Base-by-base conservation (phyloP, 768 basidiomycete species). In the Sporobolomyces roseus region DNA sequence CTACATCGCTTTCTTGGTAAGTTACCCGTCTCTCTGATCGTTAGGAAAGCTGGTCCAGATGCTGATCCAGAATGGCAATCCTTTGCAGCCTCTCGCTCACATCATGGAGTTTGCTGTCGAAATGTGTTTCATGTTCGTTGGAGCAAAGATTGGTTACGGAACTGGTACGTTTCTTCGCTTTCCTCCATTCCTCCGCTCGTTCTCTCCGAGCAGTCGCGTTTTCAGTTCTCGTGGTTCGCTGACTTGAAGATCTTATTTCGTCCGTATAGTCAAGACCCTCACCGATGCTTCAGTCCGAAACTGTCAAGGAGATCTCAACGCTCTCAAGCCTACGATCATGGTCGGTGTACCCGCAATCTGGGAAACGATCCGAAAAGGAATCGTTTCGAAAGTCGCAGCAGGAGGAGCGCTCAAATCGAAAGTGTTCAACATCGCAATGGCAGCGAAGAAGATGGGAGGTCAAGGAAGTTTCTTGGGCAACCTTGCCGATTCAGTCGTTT, bases 361-460 rank as follows among this genome's bases (percentile, higher is more conserved):
- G 92, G 94, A 99, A 80, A 87, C 63, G 25, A 97, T 97, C 72
- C 87, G 93, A 66, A 99, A 99, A 81, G 93, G 93, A 36, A 93
- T 99, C 77, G 75, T 92, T 14, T 78, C 83, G 67, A 91, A 92
- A 79, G 87, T 97, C 61, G 84, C 90, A 65, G 76, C 84, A 4
- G 80, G 86, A 2, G 87, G 90, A 13, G 48, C 79, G 1, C 21
- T 91, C 74, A 89, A 84, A 82, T 88, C 87, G 80, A 81, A 78
- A 53, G 77, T 94, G 35, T 99, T 99, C 83, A 84, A 87, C 73
- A 85, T 85, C 46, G 91, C 92, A 3, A 81, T 91, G 75, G 78
- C 82, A 3, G 81, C 86, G 72, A 97, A 94, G 84, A 87, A 82
- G 80, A 82, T 84, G 14, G 66, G 74, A 14, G 77, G 79, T 32